Percentiles rank a stretch among this genome's conserved stretches.
phyloP scores from a whole-genome alignment of 2,329 filamentous ascomycete species.

The Xylariomycetidae sp. region DNA sequence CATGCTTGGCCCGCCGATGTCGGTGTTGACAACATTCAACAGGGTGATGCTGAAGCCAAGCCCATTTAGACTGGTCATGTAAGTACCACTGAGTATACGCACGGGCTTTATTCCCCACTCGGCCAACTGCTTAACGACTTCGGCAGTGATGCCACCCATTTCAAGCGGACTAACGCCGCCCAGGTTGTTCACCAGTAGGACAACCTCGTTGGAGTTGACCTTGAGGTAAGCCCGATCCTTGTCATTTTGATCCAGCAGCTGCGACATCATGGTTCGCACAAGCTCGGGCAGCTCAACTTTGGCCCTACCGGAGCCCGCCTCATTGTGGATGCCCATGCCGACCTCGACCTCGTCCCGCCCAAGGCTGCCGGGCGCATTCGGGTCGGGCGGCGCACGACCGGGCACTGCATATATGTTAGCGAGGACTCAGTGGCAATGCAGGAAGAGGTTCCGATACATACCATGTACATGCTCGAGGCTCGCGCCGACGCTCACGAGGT shows the following conservation, averaged over 20 bases:
- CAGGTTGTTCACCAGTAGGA: constrained; percentile 69
- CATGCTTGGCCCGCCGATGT: constrained; percentile 55
- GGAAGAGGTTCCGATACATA: no score
- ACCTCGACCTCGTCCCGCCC: constrained; percentile 53
- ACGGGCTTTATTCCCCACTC: constrained; percentile 55
- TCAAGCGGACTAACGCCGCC: constrained; percentile 69
- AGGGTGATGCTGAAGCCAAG: constrained; percentile 69
- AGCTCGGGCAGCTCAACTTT: constrained; percentile 47
- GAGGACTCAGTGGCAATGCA: no score
- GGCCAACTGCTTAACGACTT: constrained; percentile 59
- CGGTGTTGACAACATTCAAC: constrained; percentile 55
- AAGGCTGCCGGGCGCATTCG: constrained; percentile 47
- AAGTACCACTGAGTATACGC: constrained; percentile 62
- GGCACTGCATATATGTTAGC: no score
- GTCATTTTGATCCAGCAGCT: constrained; percentile 61
- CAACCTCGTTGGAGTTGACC: constrained; percentile 57
- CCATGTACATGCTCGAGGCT: constrained; percentile 88
- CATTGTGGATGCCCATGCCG: constrained; percentile 77
- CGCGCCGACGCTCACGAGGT: constrained; percentile 78
- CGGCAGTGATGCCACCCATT: constrained; percentile 63
- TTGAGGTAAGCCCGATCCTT: constrained; percentile 64
- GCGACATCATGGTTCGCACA: constrained; percentile 60
- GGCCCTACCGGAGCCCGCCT: constrained; percentile 50
- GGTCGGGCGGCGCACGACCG: constrained; percentile 54
- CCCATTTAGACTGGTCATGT: constrained; percentile 74